phyloP scores from a whole-genome alignment of 169 alveolate genomes.

The Plasmodium vivax region DNA sequence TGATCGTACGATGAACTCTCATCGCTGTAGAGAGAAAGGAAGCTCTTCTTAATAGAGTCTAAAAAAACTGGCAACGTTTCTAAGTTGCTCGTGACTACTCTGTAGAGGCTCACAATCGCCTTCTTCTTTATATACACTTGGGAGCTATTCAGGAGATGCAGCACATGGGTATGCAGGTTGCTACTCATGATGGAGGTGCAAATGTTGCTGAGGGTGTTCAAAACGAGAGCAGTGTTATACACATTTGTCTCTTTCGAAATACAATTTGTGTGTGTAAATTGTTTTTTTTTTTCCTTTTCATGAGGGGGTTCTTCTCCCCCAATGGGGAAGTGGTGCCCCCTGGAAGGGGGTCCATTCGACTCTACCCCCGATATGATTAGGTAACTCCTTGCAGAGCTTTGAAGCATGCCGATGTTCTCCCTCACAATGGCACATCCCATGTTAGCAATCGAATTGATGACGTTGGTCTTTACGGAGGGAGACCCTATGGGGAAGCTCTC shows the following conservation, averaged over 20 bases:
- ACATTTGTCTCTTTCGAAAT: background rate
- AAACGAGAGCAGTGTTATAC: constrained; percentile 25
- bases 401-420: constrained; percentile 3
- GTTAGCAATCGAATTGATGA: constrained; percentile 14
- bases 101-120: constrained; percentile 27
- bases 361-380: background rate
- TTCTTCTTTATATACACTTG: constrained; percentile 34
- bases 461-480: background rate
- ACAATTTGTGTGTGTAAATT: background rate
- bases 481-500: background rate
- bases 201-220: constrained; percentile 42
- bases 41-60: constrained; percentile 21
- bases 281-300: background rate
- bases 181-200: constrained; percentile 55
- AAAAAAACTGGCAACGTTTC: constrained; percentile 19
- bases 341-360: background rate
- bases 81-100: constrained; percentile 19
- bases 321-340: background rate
- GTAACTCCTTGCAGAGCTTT: background rate
- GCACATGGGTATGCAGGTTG: constrained; percentile 22
- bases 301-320: background rate
- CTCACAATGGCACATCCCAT: constrained; percentile 1
- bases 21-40: constrained; percentile 16
- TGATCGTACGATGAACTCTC: constrained; percentile 24
- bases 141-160: constrained; percentile 23